A percentile compares a stretch with the other conserved stretches of the same genome.
These are phyloP conservation scores for Sophora flavescens DNA, from an alignment of 306 rosid genomes.

Conservation along the genomic window DNA sequence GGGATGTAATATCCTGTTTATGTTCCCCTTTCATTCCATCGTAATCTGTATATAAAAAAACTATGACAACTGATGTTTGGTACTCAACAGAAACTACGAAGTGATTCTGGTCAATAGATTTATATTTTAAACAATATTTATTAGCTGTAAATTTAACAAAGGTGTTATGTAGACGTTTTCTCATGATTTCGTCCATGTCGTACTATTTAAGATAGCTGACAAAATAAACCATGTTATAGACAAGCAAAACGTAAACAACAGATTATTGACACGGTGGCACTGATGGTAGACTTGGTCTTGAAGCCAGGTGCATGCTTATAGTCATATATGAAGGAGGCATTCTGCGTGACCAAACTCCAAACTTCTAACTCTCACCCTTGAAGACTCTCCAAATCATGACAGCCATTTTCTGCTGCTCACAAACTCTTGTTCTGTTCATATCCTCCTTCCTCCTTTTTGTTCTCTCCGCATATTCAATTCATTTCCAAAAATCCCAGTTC, in stretches of 20 bases:
- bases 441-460: not conserved
- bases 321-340: not conserved
- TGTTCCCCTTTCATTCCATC: not conserved
- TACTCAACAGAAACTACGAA: too few relatives aligned
- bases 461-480: constrained; percentile 26
- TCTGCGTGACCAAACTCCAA: not conserved
- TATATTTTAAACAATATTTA: too few relatives aligned
- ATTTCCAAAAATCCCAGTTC: constrained; percentile 24
- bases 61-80: too few relatives aligned
- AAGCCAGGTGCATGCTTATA: not conserved
- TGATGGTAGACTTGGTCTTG: too few relatives aligned
- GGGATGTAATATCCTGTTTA: not conserved
- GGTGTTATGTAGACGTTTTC: too few relatives aligned
- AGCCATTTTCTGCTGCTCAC: not conserved
- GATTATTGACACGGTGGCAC: too few relatives aligned
- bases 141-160: too few relatives aligned
- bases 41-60: not conserved
- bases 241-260: too few relatives aligned
- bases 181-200: too few relatives aligned
- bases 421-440: not conserved
- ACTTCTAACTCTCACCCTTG: not conserved
- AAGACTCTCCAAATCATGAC: not conserved
- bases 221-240: not conserved
- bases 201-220: too few relatives aligned
- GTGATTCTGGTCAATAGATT: too few relatives aligned